Base-by-base conservation (phyloP, 169 alveolate species). In the Plasmodium fragile region DNA sequence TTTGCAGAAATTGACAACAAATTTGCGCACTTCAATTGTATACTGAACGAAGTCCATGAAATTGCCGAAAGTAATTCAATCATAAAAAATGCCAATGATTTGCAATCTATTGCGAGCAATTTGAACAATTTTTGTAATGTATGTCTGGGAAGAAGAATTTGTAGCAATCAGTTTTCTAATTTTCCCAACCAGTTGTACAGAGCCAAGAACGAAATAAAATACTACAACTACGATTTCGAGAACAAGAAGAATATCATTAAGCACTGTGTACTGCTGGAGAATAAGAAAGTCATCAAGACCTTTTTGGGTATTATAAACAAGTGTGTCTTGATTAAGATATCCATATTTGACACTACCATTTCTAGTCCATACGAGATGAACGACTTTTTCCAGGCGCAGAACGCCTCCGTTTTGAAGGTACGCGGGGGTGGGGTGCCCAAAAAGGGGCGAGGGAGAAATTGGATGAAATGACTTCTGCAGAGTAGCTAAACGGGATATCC, bases 211-310 rank as follows among this genome's bases (percentile, higher is more conserved):
- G 81, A 87, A 25, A 87, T 87, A 32, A 87, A 87, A 87, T 87
- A 87, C 81, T 87, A 87, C 41, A 75, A 87, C 71, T 87, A 87
- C 55, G 93, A 87, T 87, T 87, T 87, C 70, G 93, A 87, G 81
- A 87, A 87, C 49, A 87, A 87, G 71, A 75, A 87, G 81, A 87
- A 87, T 78, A 87, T 87, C 69, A 87, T 87, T 87, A 87, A 87
- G 71, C 87, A 87, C 34, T 87, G 93, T 87, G 93, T 87, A 11
- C 53, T 87, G 18, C 81, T 87, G 39, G 93, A 87, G 81, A 78
- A 87, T 30, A 69, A 32, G 71, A 87, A 87, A 78, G 93, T 87
- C 32, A 87, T 78, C n/a, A 87, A 34, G 70, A 87, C 93, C 3
- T 87, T 87, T 79, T 34, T 87, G 41, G 93, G 28, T 6, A 87